Evolutionary conservation across 2,329 filamentous ascomycete species (phyloP).

Genomic region (Delphinella strobiligena): DNA sequence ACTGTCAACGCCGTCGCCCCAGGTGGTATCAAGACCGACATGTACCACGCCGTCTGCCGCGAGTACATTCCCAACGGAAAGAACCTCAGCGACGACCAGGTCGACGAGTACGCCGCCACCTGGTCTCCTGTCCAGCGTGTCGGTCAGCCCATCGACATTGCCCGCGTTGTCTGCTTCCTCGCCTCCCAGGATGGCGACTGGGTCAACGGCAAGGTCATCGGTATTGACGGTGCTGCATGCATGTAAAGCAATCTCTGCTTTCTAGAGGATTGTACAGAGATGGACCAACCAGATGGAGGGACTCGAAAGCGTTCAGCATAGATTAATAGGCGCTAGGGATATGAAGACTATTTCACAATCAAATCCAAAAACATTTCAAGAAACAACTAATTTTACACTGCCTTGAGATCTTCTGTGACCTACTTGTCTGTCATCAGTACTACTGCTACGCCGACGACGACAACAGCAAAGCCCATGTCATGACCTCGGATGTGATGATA

Average conservation of each 20-base stretch:
- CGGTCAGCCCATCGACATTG: constrained; percentile 56
- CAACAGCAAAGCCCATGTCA: too few species aligned
- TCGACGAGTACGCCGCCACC: constrained; percentile 50
- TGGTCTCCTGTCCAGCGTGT: constrained; percentile 55
- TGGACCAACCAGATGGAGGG: too few species aligned
- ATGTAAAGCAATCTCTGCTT: not conserved
- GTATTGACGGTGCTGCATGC: constrained; percentile 24
- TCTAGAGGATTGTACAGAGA: not conserved
- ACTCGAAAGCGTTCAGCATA: too few species aligned
- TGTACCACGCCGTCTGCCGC: constrained; percentile 51
- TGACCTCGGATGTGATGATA: too few species aligned
- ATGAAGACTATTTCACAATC: too few species aligned
- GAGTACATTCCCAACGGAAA: constrained; percentile 50
- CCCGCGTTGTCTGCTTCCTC: constrained; percentile 51
- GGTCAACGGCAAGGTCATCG: constrained; percentile 44
- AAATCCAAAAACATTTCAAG: too few species aligned
- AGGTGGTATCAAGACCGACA: constrained; percentile 44
- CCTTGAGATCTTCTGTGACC: too few species aligned
- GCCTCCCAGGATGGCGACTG: constrained; percentile 45
- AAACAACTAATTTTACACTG: too few species aligned
- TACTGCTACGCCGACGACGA: too few species aligned
- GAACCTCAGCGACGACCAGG: constrained; percentile 43
- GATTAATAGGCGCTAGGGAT: too few species aligned
- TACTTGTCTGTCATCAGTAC: too few species aligned
- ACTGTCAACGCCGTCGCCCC: constrained; percentile 50